Evolutionary conservation across 805 yeast genomes (phyloP), one percentile per base, ranked within the genome.

Genomic region (Sungouiozyma intestinalis): DNA sequence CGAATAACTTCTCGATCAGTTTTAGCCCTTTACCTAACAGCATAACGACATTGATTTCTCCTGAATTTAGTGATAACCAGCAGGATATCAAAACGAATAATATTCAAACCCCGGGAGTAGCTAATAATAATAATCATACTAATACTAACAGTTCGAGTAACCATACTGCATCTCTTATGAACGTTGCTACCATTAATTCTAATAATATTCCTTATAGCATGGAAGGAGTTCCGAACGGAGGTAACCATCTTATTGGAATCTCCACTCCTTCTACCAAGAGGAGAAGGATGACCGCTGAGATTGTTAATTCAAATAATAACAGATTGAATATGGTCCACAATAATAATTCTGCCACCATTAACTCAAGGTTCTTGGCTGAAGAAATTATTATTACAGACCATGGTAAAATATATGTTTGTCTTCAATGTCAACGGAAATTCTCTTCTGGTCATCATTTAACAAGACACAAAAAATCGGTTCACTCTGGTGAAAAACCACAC

Each of bases 371-470:
- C 20, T 46, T 52, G 7, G 47, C 59, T 1, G 53, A 52, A n/a
- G 65, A 60, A 43, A 49, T 58, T 11, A 47, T 60, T 29, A 48
- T 53, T 8, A 53, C 60, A 8, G 60, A 55, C 17, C 49, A 55
- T 27, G 64, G 64, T 13, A 60, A 60, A 45, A 51, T 53, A 18
- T 59, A 58, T 33, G 53, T 57, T 16, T 61, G 65, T 41, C 53
- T 51, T 35, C 58, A 53, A 31, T 61, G 65, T 45, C 48, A 52
- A 33, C 51, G 62, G 33, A 52, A 53, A 40, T 61, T 61, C 36
- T 56, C 63, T 1, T 61, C 65, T 2, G 64, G 65, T 4, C 65
- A 61, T 40, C 65, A 61, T 47, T 45, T 61, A n/a, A 61, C 64
- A 35, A 55, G 65, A 35, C 65, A 61, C 45, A 58, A 58, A 42